These are phyloP conservation scores for Pseudotulostoma volvatum DNA, from an alignment of 495 filamentous ascomycete species.

Conservation along the genomic window DNA sequence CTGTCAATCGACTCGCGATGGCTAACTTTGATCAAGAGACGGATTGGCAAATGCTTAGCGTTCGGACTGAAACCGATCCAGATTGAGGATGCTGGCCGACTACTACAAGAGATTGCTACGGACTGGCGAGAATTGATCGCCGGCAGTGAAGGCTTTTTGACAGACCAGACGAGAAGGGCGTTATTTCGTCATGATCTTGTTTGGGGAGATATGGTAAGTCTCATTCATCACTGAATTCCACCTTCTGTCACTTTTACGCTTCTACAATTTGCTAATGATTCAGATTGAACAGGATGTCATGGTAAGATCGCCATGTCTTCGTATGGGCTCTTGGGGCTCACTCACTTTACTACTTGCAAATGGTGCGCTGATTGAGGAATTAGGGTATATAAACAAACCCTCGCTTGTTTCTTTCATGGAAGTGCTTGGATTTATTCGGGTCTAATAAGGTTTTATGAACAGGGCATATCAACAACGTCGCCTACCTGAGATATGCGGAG, in stretches of 20 bases:
- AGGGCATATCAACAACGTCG: conserved; percentile 84
- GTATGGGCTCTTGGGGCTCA: background rate
- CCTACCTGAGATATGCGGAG: conserved; percentile 74
- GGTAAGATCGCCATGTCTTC: conserved; percentile 21
- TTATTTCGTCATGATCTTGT: conserved; percentile 57
- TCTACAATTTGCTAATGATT: conserved; percentile 3
- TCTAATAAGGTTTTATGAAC: conserved; percentile 1
- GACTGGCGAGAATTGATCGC: conserved; percentile 70
- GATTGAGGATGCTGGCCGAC: conserved; percentile 37
- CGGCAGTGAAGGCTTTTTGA: conserved; percentile 69
- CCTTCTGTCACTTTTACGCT: too few relatives aligned
- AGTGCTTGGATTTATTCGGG: too few relatives aligned
- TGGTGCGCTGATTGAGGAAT: background rate
- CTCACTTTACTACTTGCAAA: background rate
- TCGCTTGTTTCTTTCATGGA: too few relatives aligned
- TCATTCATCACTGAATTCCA: conserved; percentile 1
- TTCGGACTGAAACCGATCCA: conserved; percentile 56
- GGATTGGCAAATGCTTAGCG: conserved; percentile 69
- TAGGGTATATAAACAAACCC: conserved; percentile 1
- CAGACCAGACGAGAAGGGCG: conserved; percentile 44
- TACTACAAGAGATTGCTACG: conserved; percentile 43
- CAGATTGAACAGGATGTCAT: conserved; percentile 33
- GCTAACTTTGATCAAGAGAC: conserved; percentile 55
- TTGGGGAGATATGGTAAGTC: conserved; percentile 78
- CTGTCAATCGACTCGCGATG: conserved; percentile 41